Percentiles rank a stretch among this genome's conserved stretches.
Conservation (phyloP, 306 rosid species). For the Vachellia collinsii region DNA sequence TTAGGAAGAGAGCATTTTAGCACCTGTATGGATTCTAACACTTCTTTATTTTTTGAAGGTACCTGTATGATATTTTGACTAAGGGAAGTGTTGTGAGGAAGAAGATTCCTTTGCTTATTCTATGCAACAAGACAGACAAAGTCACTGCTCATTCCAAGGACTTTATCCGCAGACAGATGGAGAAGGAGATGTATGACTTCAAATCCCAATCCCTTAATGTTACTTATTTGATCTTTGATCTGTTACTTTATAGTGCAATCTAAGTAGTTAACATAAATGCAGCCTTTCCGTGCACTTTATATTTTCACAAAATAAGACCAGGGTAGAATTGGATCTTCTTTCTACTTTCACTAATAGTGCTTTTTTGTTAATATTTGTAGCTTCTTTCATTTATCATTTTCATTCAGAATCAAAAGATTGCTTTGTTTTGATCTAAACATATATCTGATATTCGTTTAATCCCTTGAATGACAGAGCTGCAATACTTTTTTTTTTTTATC, state of each 20-base stretch:
- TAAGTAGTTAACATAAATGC: neutral
- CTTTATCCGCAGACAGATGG: constrained; percentile 82
- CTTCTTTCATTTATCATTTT: constrained; percentile 13
- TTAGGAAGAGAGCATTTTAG: constrained; percentile 13
- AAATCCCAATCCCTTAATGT: constrained; percentile 6
- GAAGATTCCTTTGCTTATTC: constrained; percentile 83
- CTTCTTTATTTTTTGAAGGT: constrained; percentile 46
- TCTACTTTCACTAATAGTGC: neutral
- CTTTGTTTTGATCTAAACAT: constrained; percentile 29
- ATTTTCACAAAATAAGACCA: neutral
- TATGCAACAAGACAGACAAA: constrained; percentile 94
- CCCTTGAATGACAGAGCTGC: neutral
- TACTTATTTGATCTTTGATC: constrained; percentile 16
- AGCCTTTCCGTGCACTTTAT: neutral
- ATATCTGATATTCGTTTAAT: constrained; percentile 1
- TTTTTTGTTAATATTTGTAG: constrained; percentile 17
- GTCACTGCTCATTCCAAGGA: constrained; percentile 96
- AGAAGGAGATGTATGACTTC: constrained; percentile 87
- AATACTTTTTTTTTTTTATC: constrained; percentile 3
- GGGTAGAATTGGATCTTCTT: neutral
- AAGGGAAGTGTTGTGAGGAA: constrained; percentile 88
- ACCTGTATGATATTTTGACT: constrained; percentile 85
- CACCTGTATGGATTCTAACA: constrained; percentile 27
- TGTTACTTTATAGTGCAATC: constrained; percentile 10
- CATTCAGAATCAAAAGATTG: constrained; percentile 11